These are phyloP conservation scores for Starmerella khaoyaiensis DNA, from an alignment of 805 yeast species.

Conservation along the genomic window DNA sequence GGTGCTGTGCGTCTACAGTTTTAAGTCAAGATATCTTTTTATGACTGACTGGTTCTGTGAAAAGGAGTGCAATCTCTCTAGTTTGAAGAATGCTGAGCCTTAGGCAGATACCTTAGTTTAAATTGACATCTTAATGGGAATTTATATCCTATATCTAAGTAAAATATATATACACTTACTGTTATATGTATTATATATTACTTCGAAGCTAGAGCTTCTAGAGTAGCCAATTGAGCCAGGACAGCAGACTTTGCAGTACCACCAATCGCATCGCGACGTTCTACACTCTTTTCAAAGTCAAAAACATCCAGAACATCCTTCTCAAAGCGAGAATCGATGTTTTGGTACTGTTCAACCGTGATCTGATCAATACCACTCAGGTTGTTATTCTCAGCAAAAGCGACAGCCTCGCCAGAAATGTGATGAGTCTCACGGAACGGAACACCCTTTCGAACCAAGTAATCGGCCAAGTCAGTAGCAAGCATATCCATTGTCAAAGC, in stretches of 20 bases:
- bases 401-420: conserved; percentile 95
- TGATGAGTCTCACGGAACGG: conserved; percentile 99
- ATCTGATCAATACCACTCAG: conserved; percentile 79
- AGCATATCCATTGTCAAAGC: conserved; percentile 98
- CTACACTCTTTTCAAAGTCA: conserved; percentile 86
- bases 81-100: conserved; percentile 3
- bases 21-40: background rate
- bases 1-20: conserved; percentile 17
- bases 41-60: conserved; percentile 6
- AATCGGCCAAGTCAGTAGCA: conserved; percentile 97
- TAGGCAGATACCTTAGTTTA: conserved; percentile 4
- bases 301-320: conserved; percentile 76
- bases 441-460: conserved; percentile 92
- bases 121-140: background rate
- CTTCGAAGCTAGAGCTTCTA: conserved; percentile 9
- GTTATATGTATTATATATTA: background rate
- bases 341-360: conserved; percentile 59
- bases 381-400: conserved; percentile 66
- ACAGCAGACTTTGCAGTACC: conserved; percentile 93
- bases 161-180: background rate
- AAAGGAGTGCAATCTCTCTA: conserved; percentile 5
- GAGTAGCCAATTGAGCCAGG: conserved; percentile 46
- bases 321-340: conserved; percentile 67
- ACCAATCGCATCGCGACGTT: conserved; percentile 91
- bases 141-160: background rate